Evolutionary conservation across 352 stramenopile genomes (phyloP), one percentile per base, ranked within the genome.

Genomic region (Globisporangium irregulare): DNA sequence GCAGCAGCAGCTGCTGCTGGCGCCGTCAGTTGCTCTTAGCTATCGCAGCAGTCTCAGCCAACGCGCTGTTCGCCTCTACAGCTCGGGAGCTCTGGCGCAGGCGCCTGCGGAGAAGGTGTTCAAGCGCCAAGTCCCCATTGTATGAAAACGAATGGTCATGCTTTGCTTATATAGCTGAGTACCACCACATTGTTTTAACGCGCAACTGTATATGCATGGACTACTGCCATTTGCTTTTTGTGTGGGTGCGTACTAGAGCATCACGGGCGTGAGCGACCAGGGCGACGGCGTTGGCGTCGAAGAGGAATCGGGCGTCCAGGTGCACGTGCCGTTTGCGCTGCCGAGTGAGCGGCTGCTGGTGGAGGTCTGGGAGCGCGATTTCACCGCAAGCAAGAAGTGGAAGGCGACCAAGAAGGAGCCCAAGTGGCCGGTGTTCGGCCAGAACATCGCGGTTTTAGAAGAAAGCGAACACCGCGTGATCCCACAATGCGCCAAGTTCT

Each of bases 401-500:
- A 43, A 54, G 1, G 41, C 57, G 12, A 60, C 59, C 3, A 27
- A 61, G 29, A 65, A 50, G 4, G 62, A 75, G n/a, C 55, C 69
- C 48, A 68, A 53, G 46, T 75, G 71, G 62, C 67, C 73, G 15
- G 71, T 87, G 22, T 89, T 84, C 34, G 84, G 73, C 0, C 73
- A 86, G 62, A 59, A 73, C 10, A 3, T 76, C 12, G 66, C 70
- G 4, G 27, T 88, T 1, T 24, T 64, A 0, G 48, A 59, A 43
- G 67, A 77, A 1, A 90, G 82, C 64, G 24, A 55, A 0, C 64
- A 85, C 32, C 82, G 79, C 43, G 69, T 78, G 14, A 53, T 55
- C 22, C 75, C 86, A 32, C 22, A 32, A 15, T 93, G 85, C 41
- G 66, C 41, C 59, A 87, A 85, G 46, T 90, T 79, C 71, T 94